A percentile compares a stretch with the other conserved stretches of the same genome.
phyloP scores from a whole-genome alignment of 106 monocot species.

The Alisma plantagoaquatica region DNA sequence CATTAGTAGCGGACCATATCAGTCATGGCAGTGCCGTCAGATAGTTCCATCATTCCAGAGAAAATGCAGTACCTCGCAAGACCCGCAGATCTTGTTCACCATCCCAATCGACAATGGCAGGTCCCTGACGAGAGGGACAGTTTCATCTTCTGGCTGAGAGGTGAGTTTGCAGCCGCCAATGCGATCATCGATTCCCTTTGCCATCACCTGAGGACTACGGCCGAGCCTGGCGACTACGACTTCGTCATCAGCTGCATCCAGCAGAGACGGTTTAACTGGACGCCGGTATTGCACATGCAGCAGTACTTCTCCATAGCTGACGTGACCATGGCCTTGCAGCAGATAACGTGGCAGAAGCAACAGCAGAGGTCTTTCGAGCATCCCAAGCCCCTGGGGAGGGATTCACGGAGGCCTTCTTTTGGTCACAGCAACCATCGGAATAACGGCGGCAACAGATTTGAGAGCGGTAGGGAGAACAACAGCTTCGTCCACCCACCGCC shows the following conservation, averaged over 20 bases:
- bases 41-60: constrained; percentile 10
- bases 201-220: constrained; percentile 28
- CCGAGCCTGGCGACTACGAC: constrained; percentile 46
- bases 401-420: constrained; percentile 9
- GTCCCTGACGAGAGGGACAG: constrained; percentile 44
- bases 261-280: constrained; percentile 47
- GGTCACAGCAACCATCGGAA: constrained; percentile 19
- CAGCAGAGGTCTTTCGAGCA: constrained; percentile 23
- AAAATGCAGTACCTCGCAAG: constrained; percentile 15
- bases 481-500: background rate
- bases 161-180: constrained; percentile 65
- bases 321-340: constrained; percentile 36
- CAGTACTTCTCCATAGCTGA: constrained; percentile 55
- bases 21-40: constrained; percentile 12
- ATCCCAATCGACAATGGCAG: constrained; percentile 19
- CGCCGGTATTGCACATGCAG: constrained; percentile 56
- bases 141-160: constrained; percentile 50
- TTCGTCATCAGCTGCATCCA: constrained; percentile 22
- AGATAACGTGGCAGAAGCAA: constrained; percentile 35
- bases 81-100: constrained; percentile 2
- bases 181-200: constrained; percentile 51
- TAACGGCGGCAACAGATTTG: constrained; percentile 14
- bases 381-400: constrained; percentile 9
- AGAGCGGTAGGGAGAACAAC: constrained; percentile 15
- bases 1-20: background rate